These are phyloP conservation scores for Hydnomerulius pinastri DNA, from an alignment of 768 basidiomycete genomes.

Conservation along the genomic window DNA sequence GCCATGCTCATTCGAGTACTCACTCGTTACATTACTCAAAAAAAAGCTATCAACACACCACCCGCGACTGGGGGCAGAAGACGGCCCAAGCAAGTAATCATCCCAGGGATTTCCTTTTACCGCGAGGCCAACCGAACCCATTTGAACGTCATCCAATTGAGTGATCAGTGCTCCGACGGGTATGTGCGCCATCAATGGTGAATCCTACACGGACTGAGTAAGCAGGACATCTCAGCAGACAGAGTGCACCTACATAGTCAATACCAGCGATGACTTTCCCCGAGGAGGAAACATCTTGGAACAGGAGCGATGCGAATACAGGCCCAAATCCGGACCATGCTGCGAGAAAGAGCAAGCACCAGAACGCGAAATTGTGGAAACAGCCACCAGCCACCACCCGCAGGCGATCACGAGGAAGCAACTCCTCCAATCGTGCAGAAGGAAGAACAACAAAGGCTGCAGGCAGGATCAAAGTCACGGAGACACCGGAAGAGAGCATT, in stretches of 20 bases:
- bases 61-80: conserved; percentile 36
- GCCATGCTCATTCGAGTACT: neutral
- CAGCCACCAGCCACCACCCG: conserved; percentile 74
- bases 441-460: conserved; percentile 75
- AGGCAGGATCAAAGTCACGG: conserved; percentile 64
- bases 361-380: conserved; percentile 73
- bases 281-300: conserved; percentile 49
- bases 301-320: conserved; percentile 39
- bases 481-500: conserved; percentile 59
- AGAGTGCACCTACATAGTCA: conserved; percentile 45
- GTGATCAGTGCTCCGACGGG: conserved; percentile 60
- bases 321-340: conserved; percentile 34
- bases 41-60: conserved; percentile 59
- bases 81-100: conserved; percentile 38
- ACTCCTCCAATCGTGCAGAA: conserved; percentile 34
- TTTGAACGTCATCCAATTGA: conserved; percentile 59
- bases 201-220: conserved; percentile 44
- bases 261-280: conserved; percentile 62
- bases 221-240: neutral
- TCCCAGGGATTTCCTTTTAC: conserved; percentile 45
- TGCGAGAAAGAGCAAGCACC: conserved; percentile 44
- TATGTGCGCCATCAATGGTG: conserved; percentile 61
- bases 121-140: conserved; percentile 33
- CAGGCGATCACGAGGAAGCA: conserved; percentile 46
- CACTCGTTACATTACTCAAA: conserved; percentile 27